A percentile compares a stretch with the other conserved stretches of the same genome.
These are phyloP conservation scores for Excoecaria agallocha DNA, from an alignment of 345 rosid genomes.

Conservation along the genomic window DNA sequence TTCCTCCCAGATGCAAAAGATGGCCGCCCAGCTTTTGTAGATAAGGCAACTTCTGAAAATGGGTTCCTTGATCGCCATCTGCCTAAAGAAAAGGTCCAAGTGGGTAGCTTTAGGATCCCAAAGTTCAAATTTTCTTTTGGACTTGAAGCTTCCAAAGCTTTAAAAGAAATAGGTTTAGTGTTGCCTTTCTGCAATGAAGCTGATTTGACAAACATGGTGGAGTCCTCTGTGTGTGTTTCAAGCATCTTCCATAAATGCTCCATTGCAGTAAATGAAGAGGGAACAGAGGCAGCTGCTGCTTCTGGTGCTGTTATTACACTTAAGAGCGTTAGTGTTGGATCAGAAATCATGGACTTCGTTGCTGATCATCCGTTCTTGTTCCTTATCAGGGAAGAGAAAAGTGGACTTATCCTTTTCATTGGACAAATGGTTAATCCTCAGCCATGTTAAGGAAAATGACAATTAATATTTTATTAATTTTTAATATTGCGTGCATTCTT, in stretches of 20 bases:
- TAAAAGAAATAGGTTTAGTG: slow-evolving; percentile 44
- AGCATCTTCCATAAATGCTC: slow-evolving; percentile 54
- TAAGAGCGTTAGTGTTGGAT: neutral
- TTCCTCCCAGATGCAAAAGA: slow-evolving; percentile 63
- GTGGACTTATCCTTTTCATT: slow-evolving; percentile 53
- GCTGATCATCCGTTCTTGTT: slow-evolving; percentile 69
- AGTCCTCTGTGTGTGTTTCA: slow-evolving; percentile 45
- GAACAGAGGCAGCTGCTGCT: slow-evolving; percentile 70
- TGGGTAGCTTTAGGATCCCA: slow-evolving; percentile 53
- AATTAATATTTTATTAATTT: too few relatives aligned
- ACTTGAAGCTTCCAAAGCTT: slow-evolving; percentile 46
- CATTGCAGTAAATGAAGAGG: slow-evolving; percentile 68
- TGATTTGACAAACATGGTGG: slow-evolving; percentile 54
- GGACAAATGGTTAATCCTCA: slow-evolving; percentile 50
- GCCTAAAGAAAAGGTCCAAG: slow-evolving; percentile 33
- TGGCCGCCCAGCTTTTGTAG: slow-evolving; percentile 48
- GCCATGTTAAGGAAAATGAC: too few relatives aligned
- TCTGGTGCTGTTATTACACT: slow-evolving; percentile 35
- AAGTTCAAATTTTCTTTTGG: slow-evolving; percentile 57
- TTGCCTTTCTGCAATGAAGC: slow-evolving; percentile 21
- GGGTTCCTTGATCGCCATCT: slow-evolving; percentile 50
- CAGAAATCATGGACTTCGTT: slow-evolving; percentile 40
- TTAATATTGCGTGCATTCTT: too few relatives aligned
- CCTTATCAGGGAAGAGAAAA: slow-evolving; percentile 51
- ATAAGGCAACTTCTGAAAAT: slow-evolving; percentile 38